phyloP scores from a whole-genome alignment of 371 early-diverging fungal genomes.

The Mucor piriformis region DNA sequence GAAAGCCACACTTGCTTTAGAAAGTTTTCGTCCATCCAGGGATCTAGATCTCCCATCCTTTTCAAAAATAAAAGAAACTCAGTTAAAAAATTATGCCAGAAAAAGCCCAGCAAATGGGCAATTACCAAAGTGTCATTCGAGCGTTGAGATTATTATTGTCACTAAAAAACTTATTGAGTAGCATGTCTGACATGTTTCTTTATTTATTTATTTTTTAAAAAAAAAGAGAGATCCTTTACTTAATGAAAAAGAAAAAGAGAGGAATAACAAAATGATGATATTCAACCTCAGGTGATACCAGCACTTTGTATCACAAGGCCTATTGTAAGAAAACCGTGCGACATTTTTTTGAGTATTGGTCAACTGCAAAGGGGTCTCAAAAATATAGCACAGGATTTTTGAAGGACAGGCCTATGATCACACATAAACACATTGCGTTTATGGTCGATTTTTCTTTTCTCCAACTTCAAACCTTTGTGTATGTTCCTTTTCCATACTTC shows the following conservation, averaged over 20 bases:
- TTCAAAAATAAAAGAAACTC: background rate
- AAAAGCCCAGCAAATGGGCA: background rate
- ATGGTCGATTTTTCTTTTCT: no score
- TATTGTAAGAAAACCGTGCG: background rate
- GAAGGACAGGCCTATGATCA: no score
- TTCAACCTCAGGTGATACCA: constrained; percentile 5
- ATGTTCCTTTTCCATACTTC: no score
- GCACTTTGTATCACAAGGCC: background rate
- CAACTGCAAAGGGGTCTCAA: no score
- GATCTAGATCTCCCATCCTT: constrained; percentile 85
- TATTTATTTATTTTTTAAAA: background rate
- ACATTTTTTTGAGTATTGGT: background rate
- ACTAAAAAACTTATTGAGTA: background rate
- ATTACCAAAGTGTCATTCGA: constrained; percentile 12
- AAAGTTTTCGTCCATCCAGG: constrained; percentile 85
- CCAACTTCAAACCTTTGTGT: no score
- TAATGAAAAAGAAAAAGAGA: background rate
- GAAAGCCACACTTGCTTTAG: constrained; percentile 71
- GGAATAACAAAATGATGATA: background rate
- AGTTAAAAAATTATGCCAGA: background rate
- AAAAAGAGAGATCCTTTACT: background rate
- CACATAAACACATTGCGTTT: no score
- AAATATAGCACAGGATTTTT: no score
- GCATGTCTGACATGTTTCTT: background rate
- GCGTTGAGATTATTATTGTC: background rate